Percentiles rank a stretch among this genome's conserved stretches.
Evolutionary conservation across 176 grass and related monocot genomes (phyloP).

Genomic region (Carex kokanica): DNA sequence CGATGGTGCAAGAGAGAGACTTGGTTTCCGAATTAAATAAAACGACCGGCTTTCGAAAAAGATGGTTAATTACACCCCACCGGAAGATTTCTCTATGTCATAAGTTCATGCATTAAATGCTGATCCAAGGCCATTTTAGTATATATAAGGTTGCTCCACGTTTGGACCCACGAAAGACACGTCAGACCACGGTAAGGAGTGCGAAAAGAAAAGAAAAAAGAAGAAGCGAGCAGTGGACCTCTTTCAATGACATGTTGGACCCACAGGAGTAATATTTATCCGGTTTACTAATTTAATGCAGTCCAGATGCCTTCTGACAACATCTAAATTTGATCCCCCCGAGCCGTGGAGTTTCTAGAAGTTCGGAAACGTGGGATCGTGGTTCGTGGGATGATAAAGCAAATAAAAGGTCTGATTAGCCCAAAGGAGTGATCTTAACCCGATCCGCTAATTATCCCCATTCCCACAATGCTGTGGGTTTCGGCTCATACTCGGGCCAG

Average conservation of each 20-base stretch:
- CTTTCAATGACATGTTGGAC: not conserved
- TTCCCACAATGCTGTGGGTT: no score
- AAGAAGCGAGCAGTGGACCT: not conserved
- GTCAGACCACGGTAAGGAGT: not conserved
- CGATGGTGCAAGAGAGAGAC: not conserved
- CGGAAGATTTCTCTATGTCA: not conserved
- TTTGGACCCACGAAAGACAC: not conserved
- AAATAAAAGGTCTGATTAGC: not conserved
- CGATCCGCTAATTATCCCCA: not conserved
- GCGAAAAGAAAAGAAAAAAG: not conserved
- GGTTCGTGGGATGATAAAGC: not conserved
- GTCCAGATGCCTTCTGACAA: not conserved
- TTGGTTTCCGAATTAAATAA: not conserved
- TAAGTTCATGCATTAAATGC: not conserved
- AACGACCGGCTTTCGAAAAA: not conserved
- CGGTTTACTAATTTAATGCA: not conserved
- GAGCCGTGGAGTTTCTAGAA: not conserved
- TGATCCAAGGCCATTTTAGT: not conserved
- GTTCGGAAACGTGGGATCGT: not conserved
- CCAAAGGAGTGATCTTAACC: not conserved
- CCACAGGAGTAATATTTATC: not conserved
- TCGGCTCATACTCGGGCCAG: no score
- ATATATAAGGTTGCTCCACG: not conserved
- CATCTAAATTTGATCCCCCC: not conserved
- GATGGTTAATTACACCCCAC: not conserved